These are phyloP conservation scores for Symbiotaphrina buchneri DNA, from an alignment of 495 filamentous ascomycete genomes.

Conservation along the genomic window DNA sequence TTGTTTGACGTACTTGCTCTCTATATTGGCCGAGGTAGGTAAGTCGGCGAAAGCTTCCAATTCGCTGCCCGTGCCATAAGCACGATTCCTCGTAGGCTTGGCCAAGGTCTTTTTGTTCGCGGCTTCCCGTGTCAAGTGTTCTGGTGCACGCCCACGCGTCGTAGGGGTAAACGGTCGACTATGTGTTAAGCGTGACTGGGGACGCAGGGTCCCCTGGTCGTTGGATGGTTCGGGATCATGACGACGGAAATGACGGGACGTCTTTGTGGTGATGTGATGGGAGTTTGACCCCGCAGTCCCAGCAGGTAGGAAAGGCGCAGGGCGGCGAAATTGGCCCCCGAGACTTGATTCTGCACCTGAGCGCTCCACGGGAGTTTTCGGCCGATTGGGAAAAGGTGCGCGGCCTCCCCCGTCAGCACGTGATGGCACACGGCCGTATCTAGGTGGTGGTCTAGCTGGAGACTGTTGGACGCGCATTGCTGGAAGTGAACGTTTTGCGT, in stretches of 20 bases:
- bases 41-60: conserved; percentile 87
- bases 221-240: conserved; percentile 46
- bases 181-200: conserved; percentile 23
- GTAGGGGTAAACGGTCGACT: conserved; percentile 27
- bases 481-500: conserved; percentile 74
- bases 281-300: conserved; percentile 51
- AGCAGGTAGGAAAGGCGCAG: conserved; percentile 61
- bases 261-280: conserved; percentile 56
- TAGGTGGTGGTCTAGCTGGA: conserved; percentile 11
- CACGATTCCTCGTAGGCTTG: conserved; percentile 46
- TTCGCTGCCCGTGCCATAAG: conserved; percentile 84
- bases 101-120: conserved; percentile 42
- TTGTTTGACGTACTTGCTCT: conserved; percentile 63
- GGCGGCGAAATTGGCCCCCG: no score
- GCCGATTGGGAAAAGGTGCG: conserved; percentile 24
- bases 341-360: no score
- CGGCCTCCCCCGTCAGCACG: conserved; percentile 18
- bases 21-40: conserved; percentile 63
- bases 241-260: conserved; percentile 43
- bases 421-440: conserved; percentile 17
- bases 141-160: conserved; percentile 29
- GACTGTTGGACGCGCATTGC: conserved; percentile 35
- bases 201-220: no score
- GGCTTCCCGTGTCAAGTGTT: conserved; percentile 28
- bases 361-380: conserved; percentile 51